Conservation (phyloP, 164 flowering plant species). For the Stephania yunnanensis region DNA sequence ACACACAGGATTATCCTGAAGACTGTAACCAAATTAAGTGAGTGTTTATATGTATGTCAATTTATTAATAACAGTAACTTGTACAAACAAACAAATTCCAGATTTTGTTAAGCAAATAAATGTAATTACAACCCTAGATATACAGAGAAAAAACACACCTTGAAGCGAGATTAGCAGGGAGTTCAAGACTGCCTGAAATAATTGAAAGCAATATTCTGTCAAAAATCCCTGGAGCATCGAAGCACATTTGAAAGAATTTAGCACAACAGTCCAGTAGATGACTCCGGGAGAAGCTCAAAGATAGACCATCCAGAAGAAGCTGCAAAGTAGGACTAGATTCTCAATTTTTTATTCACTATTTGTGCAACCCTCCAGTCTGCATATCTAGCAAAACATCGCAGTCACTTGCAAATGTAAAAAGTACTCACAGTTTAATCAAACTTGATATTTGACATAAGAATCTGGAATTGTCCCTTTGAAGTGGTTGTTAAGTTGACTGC, state of each 20-base stretch:
- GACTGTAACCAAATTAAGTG: conserved; percentile 34
- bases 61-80: not conserved
- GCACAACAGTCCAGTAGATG: not conserved
- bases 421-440: conserved; percentile 36
- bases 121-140: not conserved
- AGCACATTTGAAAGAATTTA: not conserved
- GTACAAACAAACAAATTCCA: not conserved
- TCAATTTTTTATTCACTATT: not conserved
- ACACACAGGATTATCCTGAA: conserved; percentile 69
- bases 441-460: conserved; percentile 30
- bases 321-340: not conserved
- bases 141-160: conserved; percentile 32
- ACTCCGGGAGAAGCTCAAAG: not conserved
- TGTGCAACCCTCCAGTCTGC: not conserved
- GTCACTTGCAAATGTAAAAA: not conserved
- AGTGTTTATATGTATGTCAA: not conserved
- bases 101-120: not conserved
- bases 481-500: conserved; percentile 38
- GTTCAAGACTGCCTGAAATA: conserved; percentile 36
- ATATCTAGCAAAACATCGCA: not conserved
- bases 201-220: conserved; percentile 46
- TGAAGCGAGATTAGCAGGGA: conserved; percentile 59
- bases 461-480: conserved; percentile 33
- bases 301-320: not conserved
- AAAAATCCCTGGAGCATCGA: conserved; percentile 51